Evolutionary conservation across 2,329 filamentous ascomycete species (phyloP), one percentile per base, ranked within the genome.

Genomic region (Cladosporium sp.): DNA sequence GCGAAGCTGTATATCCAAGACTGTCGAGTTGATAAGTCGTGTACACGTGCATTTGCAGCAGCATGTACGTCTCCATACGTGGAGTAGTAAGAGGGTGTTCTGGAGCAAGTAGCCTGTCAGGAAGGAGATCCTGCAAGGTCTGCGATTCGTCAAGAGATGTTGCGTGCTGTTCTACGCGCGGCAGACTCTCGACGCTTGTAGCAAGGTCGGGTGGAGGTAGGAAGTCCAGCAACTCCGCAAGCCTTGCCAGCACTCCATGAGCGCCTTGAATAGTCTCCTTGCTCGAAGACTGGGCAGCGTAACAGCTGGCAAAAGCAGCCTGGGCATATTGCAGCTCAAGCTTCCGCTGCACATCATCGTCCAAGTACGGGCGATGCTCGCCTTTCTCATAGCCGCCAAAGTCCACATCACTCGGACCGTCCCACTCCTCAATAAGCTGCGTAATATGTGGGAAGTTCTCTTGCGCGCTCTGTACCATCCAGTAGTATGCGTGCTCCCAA

Each of bases 391-490:
- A 71, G 14, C 84, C 85, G 3, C 88, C 89, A 5, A 92, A 75
- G 69, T 93, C 89, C 56, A 89, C 83, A 72, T 93, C 91, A 7
- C 81, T 80, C 0, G 90, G 89, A 0, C 91, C 91, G 70, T 89
- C 86, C 91, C 91, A 94, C 68, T 90, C 85, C 67, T 88, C 84
- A 36, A 93, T 80, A 8, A 85, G 87, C 58, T 83, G 82, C 34
- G 88, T 81, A n/a, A 86, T 85, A n/a, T 88, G 79, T 28, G 76
- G 79, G 83, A 91, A 90, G 18, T 87, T 84, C 23, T 80, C 81
- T 4, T 81, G 80, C 0, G 90, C 87, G 67, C 87, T 85, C 2
- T 79, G 73, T 16, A 85, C 81, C 46, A 94, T 81, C 90, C 90
- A 93, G 63, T 84, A 81, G 61, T 91, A 86, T 4, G 89, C 81